Percentiles rank a stretch among this genome's conserved stretches.
phyloP scores from a whole-genome alignment of 2,329 filamentous ascomycete species.

The Lachnellula arida region DNA sequence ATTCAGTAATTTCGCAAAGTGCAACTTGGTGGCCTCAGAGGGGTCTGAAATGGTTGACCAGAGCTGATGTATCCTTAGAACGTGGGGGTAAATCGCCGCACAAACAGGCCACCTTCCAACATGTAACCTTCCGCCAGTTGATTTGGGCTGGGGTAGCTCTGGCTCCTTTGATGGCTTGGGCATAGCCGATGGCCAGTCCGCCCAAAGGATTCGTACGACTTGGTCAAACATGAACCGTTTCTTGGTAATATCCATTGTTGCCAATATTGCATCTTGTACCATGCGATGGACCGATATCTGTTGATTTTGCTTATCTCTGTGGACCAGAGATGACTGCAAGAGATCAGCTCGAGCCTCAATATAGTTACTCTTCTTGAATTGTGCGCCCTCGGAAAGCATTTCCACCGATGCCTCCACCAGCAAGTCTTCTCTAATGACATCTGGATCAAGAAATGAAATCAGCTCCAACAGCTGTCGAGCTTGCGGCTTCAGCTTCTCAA shows the following conservation, averaged over 20 bases:
- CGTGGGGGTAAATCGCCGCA: too few relatives aligned
- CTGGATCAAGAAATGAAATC: background rate
- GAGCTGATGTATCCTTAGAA: too few relatives aligned
- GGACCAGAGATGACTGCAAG: background rate
- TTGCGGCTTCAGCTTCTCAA: background rate
- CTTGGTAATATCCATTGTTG: background rate
- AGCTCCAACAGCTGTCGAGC: background rate
- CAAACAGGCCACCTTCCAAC: too few relatives aligned
- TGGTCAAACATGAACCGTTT: background rate
- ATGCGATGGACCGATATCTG: background rate
- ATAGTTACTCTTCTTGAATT: background rate
- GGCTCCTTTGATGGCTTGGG: too few relatives aligned
- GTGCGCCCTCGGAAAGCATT: background rate
- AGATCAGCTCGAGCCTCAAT: background rate
- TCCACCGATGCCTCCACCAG: background rate
- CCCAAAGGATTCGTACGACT: too few relatives aligned
- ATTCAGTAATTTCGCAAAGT: too few relatives aligned
- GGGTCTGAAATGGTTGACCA: too few relatives aligned
- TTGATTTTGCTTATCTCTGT: background rate
- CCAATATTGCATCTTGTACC: background rate
- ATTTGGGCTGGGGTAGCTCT: too few relatives aligned
- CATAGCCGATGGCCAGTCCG: too few relatives aligned
- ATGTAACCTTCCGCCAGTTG: too few relatives aligned
- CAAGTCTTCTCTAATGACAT: background rate
- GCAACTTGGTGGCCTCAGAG: too few relatives aligned